phyloP scores from a whole-genome alignment of 2,329 filamentous ascomycete species.

The Epichloe gansuensis region DNA sequence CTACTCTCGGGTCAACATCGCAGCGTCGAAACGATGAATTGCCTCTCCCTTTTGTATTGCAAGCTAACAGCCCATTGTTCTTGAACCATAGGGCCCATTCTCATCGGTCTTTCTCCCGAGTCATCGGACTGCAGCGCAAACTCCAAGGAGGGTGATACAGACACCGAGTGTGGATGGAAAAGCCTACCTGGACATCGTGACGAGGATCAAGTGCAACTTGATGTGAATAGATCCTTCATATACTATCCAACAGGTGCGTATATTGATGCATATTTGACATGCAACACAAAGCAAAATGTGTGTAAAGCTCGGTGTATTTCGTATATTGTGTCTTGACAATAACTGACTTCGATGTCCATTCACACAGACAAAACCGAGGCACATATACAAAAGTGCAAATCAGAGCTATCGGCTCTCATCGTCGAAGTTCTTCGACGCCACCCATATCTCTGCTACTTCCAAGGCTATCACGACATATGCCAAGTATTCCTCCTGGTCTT shows the following conservation, averaged over 20 bases:
- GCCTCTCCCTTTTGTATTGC: background rate
- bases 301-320: background rate
- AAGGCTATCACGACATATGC: constrained; percentile 96
- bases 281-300: background rate
- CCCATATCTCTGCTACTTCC: constrained; percentile 86
- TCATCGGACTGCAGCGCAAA: background rate
- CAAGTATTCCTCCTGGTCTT: constrained; percentile 89
- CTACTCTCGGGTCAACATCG: constrained; percentile 2
- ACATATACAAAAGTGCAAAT: constrained; percentile 58
- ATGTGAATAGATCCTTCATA: constrained; percentile 93
- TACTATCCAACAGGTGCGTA: constrained; percentile 72
- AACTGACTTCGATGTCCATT: background rate
- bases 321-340: background rate
- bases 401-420: constrained; percentile 69
- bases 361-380: constrained; percentile 50
- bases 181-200: constrained; percentile 65
- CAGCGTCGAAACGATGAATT: background rate
- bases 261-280: background rate
- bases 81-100: constrained; percentile 42
- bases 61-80: background rate
- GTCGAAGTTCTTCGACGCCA: constrained; percentile 65
- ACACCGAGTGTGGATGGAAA: constrained; percentile 35
- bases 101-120: constrained; percentile 31
- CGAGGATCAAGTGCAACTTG: constrained; percentile 81
- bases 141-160: background rate